phyloP scores from a whole-genome alignment of 2,329 filamentous ascomycete species.

The Penicillium sp. region DNA sequence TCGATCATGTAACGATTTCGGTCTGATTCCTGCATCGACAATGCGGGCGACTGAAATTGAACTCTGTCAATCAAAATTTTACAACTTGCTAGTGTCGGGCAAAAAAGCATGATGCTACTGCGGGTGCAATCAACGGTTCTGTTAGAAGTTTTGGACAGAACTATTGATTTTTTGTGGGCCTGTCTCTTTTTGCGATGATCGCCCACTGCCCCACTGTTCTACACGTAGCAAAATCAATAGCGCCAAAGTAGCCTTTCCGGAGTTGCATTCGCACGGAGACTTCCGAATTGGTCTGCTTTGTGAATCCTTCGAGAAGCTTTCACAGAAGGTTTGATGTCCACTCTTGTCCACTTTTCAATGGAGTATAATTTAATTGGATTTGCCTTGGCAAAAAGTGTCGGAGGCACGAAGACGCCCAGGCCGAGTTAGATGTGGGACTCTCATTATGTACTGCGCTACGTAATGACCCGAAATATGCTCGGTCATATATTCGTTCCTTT shows the following conservation, averaged over 20 bases:
- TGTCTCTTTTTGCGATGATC: conserved; percentile 16
- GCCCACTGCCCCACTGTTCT: conserved; percentile 19
- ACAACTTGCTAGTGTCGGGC: not conserved
- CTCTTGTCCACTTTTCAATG: not conserved
- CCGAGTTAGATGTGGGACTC: not conserved
- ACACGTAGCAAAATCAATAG: conserved; percentile 23
- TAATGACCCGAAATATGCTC: not conserved
- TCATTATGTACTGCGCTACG: not conserved
- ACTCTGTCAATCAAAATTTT: too few relatives aligned
- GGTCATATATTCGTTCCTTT: too few relatives aligned
- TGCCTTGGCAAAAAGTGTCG: not conserved
- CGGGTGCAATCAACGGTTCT: conserved; percentile 3
- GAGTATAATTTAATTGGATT: too few relatives aligned
- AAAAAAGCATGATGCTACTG: not conserved
- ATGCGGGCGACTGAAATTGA: not conserved
- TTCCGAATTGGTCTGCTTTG: not conserved
- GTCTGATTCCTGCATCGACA: not conserved
- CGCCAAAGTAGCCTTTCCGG: conserved; percentile 10
- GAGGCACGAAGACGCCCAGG: not conserved
- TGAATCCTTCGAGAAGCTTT: conserved; percentile 12
- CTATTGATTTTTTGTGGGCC: conserved; percentile 24
- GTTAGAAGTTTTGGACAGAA: conserved; percentile 4
- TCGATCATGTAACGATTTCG: not conserved
- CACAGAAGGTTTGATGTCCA: conserved; percentile 7
- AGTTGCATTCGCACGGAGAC: conserved; percentile 5